Percentiles rank a stretch among this genome's conserved stretches.
Conservation (phyloP, 306 rosid genomes). For the Rosa multiflora region DNA sequence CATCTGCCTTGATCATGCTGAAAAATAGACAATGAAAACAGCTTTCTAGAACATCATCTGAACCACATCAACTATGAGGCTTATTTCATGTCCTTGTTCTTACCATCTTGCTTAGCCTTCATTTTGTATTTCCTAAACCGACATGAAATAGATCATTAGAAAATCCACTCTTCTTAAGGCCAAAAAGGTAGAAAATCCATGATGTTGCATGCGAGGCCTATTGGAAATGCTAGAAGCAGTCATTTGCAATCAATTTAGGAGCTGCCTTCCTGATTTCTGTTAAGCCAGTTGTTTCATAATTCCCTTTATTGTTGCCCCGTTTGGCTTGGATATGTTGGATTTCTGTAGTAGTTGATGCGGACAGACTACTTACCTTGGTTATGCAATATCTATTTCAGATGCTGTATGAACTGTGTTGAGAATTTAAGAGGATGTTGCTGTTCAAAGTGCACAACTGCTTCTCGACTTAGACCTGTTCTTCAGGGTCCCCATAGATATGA, state of each 20-base stretch:
- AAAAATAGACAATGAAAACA: not conserved
- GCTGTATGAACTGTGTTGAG: constrained; percentile 62
- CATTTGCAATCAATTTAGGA: not conserved
- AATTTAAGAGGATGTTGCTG: constrained; percentile 78
- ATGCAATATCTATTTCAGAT: constrained; percentile 47
- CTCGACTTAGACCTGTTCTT: constrained; percentile 80
- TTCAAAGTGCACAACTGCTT: constrained; percentile 65
- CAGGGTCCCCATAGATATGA: constrained; percentile 59
- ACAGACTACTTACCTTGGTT: not conserved
- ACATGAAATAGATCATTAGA: not conserved
- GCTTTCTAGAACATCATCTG: not conserved
- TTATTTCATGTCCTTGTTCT: not conserved
- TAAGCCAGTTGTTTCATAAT: not conserved
- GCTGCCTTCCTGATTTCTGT: not conserved
- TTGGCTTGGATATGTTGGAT: constrained; percentile 10
- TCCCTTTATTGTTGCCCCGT: not conserved
- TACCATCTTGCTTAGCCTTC: not conserved
- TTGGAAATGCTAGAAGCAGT: no score
- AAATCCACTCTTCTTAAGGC: not conserved
- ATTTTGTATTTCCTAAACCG: no score
- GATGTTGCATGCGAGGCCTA: not conserved
- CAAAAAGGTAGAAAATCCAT: not conserved
- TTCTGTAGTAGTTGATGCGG: not conserved
- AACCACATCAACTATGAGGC: not conserved
- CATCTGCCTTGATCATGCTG: not conserved